Conservation (phyloP, 257 asterid genomes). For the Nicotiana sylvestris region DNA sequence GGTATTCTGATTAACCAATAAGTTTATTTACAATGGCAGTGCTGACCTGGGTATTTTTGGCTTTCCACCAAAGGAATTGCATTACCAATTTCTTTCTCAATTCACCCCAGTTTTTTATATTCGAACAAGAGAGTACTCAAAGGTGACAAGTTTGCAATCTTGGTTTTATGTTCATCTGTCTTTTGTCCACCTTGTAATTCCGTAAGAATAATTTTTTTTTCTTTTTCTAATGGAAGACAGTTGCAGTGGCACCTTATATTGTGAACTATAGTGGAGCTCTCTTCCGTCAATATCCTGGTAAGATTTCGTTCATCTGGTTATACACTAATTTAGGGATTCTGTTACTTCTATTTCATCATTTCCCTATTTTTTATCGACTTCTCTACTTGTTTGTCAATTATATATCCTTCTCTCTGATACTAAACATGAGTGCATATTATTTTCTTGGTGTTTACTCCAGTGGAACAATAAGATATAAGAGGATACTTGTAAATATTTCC, state of each 20-base stretch:
- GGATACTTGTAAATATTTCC: not conserved
- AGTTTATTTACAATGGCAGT: conserved; percentile 41
- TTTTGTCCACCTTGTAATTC: conserved; percentile 7
- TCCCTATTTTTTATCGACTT: not conserved
- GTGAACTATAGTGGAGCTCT: conserved; percentile 90
- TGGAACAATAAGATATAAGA: not conserved
- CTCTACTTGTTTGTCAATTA: not conserved
- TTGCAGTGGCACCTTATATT: conserved; percentile 92
- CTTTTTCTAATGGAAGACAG: conserved; percentile 62
- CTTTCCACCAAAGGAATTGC: conserved; percentile 78
- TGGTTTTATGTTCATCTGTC: not conserved
- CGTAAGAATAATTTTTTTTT: conserved; percentile 26
- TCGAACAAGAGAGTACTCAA: conserved; percentile 88
- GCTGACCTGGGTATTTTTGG: conserved; percentile 94
- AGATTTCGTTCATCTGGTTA: conserved; percentile 12
- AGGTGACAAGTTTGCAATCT: conserved; percentile 45
- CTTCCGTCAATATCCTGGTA: conserved; percentile 91
- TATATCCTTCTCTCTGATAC: not conserved
- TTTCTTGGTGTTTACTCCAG: not conserved
- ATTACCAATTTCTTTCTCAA: conserved; percentile 83
- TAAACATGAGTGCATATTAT: not conserved
- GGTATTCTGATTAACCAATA: conserved; percentile 13
- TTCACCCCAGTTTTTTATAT: conserved; percentile 79
- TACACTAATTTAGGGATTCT: not conserved
- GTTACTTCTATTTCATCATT: not conserved